These are phyloP conservation scores for Trichoderma oligosporum DNA, from an alignment of 2,329 filamentous ascomycete species.

Conservation along the genomic window DNA sequence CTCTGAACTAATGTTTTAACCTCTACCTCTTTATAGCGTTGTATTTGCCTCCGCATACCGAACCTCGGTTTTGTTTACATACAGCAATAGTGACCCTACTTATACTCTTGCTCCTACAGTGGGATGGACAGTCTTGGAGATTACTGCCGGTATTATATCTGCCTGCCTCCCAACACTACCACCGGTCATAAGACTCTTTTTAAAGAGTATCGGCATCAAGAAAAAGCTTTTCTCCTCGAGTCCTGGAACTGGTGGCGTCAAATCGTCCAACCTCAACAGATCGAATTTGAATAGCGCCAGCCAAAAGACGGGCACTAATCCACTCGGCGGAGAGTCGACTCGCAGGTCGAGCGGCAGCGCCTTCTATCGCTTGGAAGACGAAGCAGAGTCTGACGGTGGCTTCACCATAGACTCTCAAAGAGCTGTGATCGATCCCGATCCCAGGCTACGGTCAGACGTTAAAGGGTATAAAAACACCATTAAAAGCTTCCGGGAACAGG, in stretches of 20 bases:
- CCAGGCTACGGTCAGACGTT: conserved; percentile 32
- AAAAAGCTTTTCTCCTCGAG: background rate
- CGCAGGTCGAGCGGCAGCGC: conserved; percentile 23
- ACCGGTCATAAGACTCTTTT: conserved; percentile 36
- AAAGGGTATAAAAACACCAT: conserved; percentile 33
- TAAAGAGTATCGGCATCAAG: conserved; percentile 9
- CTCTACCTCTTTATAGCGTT: conserved; percentile 31
- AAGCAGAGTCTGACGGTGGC: conserved; percentile 28
- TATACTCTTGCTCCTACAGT: conserved; percentile 46
- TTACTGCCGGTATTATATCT: conserved; percentile 48
- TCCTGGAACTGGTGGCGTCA: background rate
- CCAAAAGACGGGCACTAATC: conserved; percentile 3
- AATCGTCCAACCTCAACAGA: conserved; percentile 9
- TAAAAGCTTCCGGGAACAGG: conserved; percentile 30
- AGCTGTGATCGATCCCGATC: conserved; percentile 23
- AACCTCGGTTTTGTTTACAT: conserved; percentile 45
- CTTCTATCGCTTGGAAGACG: conserved; percentile 37
- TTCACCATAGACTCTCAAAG: conserved; percentile 2
- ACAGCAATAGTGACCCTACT: conserved; percentile 37
- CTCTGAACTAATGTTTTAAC: background rate
- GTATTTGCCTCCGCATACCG: conserved; percentile 49
- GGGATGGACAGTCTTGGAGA: conserved; percentile 46
- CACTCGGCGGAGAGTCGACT: conserved; percentile 19
- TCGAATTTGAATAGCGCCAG: conserved; percentile 8
- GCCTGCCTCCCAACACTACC: conserved; percentile 52